Base-by-base conservation (phyloP, 495 filamentous ascomycete genomes). In the Immersiella caudata region DNA sequence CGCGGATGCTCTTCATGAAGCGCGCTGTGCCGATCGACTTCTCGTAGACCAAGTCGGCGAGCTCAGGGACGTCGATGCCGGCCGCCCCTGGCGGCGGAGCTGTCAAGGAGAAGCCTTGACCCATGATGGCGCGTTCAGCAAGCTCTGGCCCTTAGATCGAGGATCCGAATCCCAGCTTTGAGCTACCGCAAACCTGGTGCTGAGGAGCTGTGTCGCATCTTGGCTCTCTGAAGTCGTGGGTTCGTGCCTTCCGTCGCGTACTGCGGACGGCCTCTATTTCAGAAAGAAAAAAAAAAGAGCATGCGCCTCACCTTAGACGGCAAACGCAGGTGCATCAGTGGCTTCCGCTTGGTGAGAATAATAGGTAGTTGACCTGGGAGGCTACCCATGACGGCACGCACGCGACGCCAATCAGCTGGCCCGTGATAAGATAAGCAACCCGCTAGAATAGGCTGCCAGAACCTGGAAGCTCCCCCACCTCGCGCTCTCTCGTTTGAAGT, bases 1-100 rank as follows among this genome's bases (percentile, higher is more conserved):
- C 96, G 67, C 94, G 87, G 68, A 98, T 93, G 69, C 90, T 94
- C 79, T 98, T 98, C 89, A 98, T 94, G 74, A 99, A 97, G 29
- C 95, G 87, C n/a, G 93, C 93, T 64, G 89, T 90, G 56, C 95
- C 96, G 74, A 98, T 88, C 18, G 93, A 91, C 79, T 90, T 94
- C 78, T 99, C 95, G 83, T 97, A 97, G 29, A 87, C 84, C 68
- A 97, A 78, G 74, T 97, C 94, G 50, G 89, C 85, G 49, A 98
- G 86, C 83, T 98, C 96, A 46, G 93, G 90, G 21, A 96, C 88
- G 78, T 98, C 95, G 78, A 98, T 97, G 68, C 91, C 91, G 58
- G 93, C 93, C 62, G 92, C 89, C 76, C 93, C 94, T 65, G 93
- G 91, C 36, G 94, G 93, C 66, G 96, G 89, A 66, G 93, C 91